Evolutionary conservation across 345 rosid genomes (phyloP).

Genomic region (Euphorbia pulcherrima): DNA sequence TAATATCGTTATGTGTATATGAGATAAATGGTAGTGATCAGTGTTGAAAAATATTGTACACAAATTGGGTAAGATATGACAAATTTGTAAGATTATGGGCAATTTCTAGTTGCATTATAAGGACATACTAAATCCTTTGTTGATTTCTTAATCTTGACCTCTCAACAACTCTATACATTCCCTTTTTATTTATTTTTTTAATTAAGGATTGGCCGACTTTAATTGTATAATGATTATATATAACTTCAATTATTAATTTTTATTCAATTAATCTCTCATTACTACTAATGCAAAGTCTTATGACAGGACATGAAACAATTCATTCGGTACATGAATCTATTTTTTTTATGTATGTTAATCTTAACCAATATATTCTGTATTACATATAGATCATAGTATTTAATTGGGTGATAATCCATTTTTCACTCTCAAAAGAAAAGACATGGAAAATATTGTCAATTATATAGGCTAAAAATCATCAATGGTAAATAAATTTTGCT

Average conservation of each 20-base stretch:
- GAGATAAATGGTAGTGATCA: slow-evolving; percentile 3
- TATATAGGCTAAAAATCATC: too few relatives aligned
- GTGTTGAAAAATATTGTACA: too few relatives aligned
- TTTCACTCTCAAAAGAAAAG: too few relatives aligned
- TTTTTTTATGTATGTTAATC: neutral
- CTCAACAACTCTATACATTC: slow-evolving; percentile 6
- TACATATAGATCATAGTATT: too few relatives aligned
- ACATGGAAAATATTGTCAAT: too few relatives aligned
- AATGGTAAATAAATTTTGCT: too few relatives aligned
- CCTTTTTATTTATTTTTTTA: neutral
- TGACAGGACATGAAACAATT: slow-evolving; percentile 7
- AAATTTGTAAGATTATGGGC: neutral
- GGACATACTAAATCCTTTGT: neutral
- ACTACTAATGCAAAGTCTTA: neutral
- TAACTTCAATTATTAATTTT: neutral
- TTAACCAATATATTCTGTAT: neutral
- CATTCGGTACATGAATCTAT: neutral
- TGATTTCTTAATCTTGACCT: slow-evolving; percentile 14
- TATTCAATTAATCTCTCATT: neutral
- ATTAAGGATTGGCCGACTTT: neutral
- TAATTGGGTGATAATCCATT: too few relatives aligned
- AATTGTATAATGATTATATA: neutral
- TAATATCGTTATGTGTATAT: neutral
- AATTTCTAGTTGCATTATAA: neutral
- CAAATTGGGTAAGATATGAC: slow-evolving; percentile 3